These are phyloP conservation scores for Diplodia intermedia DNA, from an alignment of 2,329 filamentous ascomycete genomes.

Conservation along the genomic window DNA sequence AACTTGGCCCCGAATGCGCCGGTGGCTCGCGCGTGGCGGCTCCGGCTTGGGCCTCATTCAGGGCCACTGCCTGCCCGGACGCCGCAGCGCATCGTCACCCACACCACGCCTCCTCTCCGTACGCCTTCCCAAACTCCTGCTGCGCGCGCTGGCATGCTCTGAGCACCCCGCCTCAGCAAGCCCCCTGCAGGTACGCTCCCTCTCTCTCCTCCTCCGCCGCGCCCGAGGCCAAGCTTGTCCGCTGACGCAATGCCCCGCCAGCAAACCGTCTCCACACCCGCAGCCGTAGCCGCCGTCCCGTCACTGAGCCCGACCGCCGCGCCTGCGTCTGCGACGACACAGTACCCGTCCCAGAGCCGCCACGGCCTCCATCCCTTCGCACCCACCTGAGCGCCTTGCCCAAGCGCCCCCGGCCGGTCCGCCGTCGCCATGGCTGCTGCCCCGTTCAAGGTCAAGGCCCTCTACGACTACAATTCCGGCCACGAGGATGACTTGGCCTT, in stretches of 20 bases:
- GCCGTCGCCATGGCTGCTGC: conserved; percentile 29
- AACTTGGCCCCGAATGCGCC: conserved; percentile 13
- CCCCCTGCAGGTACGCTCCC: conserved; percentile 15
- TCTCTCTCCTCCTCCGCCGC: conserved; percentile 3
- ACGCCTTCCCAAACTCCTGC: neutral
- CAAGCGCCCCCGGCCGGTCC: conserved; percentile 23
- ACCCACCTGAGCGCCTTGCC: neutral
- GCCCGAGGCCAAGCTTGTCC: conserved; percentile 16
- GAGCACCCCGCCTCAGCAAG: neutral
- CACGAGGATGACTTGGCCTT: conserved; percentile 97
- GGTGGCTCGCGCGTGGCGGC: conserved; percentile 10
- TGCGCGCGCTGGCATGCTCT: conserved; percentile 11
- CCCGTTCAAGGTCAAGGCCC: conserved; percentile 87
- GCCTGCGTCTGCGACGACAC: conserved; percentile 5
- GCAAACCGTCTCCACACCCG: conserved; percentile 25
- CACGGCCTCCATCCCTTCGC: neutral
- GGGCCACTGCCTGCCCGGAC: conserved; percentile 24
- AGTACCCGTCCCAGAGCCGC: neutral
- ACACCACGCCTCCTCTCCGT: conserved; percentile 21
- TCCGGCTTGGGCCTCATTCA: conserved; percentile 23
- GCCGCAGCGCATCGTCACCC: conserved; percentile 21
- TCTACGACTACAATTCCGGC: conserved; percentile 91
- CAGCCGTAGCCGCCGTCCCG: conserved; percentile 13
- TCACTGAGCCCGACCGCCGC: conserved; percentile 15
- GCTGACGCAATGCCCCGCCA: conserved; percentile 34